These are phyloP conservation scores for Candida michaelii DNA, from an alignment of 805 yeast species.

Conservation along the genomic window DNA sequence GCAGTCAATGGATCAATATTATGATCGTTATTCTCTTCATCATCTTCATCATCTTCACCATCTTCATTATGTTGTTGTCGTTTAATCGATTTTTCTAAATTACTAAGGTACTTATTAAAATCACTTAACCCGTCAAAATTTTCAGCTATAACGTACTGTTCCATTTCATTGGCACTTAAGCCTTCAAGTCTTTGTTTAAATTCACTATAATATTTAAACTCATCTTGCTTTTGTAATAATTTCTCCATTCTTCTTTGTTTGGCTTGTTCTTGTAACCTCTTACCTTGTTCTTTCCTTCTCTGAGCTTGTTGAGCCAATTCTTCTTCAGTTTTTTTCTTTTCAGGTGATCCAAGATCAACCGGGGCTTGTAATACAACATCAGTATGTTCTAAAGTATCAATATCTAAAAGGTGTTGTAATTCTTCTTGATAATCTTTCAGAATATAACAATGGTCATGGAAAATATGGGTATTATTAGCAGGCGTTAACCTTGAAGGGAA, in stretches of 20 bases:
- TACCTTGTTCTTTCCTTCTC: conserved; percentile 80
- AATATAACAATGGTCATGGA: conserved; percentile 77
- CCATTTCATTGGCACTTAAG: conserved; percentile 49
- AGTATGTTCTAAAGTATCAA: conserved; percentile 63
- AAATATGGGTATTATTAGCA: conserved; percentile 63
- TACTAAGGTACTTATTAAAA: conserved; percentile 61
- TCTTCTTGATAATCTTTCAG: conserved; percentile 69
- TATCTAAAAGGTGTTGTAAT: conserved; percentile 51
- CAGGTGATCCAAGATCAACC: conserved; percentile 55
- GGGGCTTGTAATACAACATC: conserved; percentile 86
- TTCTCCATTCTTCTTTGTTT: conserved; percentile 80
- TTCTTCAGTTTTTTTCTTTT: conserved; percentile 76
- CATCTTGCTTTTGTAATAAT: conserved; percentile 75
- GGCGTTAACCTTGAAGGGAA: conserved; percentile 74
- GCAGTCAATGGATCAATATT: conserved; percentile 51
- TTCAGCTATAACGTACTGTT: conserved; percentile 59
- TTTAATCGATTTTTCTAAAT: conserved; percentile 67
- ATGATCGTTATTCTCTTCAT: conserved; percentile 40
- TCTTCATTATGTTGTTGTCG: conserved; percentile 66
- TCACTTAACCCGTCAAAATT: conserved; percentile 78
- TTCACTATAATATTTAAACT: conserved; percentile 65
- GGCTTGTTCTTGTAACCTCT: conserved; percentile 90
- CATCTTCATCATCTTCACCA: conserved; percentile 58
- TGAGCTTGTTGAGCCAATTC: conserved; percentile 77
- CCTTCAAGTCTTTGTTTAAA: conserved; percentile 52